Base-by-base conservation (phyloP, 129 eudicot genomes). In the Centrapalus pauciflorus region DNA sequence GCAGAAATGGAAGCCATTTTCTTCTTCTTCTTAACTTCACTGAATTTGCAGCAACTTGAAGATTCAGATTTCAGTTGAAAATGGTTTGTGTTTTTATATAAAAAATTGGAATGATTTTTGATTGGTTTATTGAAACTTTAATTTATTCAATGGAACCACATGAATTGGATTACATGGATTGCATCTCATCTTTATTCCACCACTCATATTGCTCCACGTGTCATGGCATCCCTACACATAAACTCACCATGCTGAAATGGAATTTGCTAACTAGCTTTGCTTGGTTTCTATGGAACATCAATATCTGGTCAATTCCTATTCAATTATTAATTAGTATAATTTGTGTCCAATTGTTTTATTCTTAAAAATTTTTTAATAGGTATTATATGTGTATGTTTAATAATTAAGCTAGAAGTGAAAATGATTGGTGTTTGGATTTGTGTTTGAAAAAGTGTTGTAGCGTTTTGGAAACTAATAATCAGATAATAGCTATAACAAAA, bases 1-100 rank as follows among this genome's bases (percentile, higher is more conserved):
- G 98, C 95, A 11, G 96, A 77, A 68, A 93, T 73, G 75, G 92
- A 69, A 54, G 96, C 98, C 98, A 93, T 93, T 63, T 72, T 66
- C 69, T 41, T 63, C n/a, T n/a, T 38, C 66, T 70, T 43, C 41
- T 32, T 41, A n/a, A n/a, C 55, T 37, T 23, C 19, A 3, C 2
- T 59, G 41, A 51, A 76, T 46, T 66, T 75, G 73, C 55, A 66
- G 37, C 45, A 74, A 68, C 48, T 68, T 70, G 27, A 55, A 48
- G 51, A 43, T 69, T 6, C 62, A 20, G 34, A 7, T 17, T 37
- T 25, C 69, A 72, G 25, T 37, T 55, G 46, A 27, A 74, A 56
- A 50, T 76, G 4, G 69, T 40, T 30, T 72, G 77, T 70, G 69
- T 79, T 77, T 69, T 66, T 66, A 66, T 66, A 75, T 66, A 48